Percentiles rank a stretch among this genome's conserved stretches.
These are phyloP conservation scores for Nidularia sp. DNA, from an alignment of 768 basidiomycete genomes.

Conservation along the genomic window DNA sequence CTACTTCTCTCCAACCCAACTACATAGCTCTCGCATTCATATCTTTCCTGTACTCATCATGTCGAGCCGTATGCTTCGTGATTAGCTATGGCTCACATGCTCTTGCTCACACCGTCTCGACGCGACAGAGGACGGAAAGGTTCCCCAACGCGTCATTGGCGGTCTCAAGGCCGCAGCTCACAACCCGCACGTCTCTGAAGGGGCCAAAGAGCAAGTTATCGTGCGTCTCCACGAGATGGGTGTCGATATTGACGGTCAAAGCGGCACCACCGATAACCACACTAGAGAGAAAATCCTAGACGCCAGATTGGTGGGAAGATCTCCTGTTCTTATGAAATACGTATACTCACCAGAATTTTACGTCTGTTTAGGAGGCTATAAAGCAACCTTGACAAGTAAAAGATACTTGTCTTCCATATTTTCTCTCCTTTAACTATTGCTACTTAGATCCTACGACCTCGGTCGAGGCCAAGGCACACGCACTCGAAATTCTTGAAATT, in stretches of 20 bases:
- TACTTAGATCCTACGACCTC: conserved; percentile 7
- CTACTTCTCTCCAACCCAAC: background rate
- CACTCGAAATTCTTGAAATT: conserved; percentile 4
- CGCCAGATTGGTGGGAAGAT: conserved; percentile 9
- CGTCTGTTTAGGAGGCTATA: conserved; percentile 18
- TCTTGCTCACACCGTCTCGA: background rate
- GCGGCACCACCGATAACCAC: background rate
- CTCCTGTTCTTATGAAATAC: background rate
- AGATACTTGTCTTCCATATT: background rate
- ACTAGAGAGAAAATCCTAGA: background rate
- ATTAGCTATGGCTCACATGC: background rate
- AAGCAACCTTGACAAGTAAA: conserved; percentile 23
- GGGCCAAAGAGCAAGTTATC: conserved; percentile 43
- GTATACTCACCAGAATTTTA: background rate
- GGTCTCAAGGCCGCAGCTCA: conserved; percentile 56
- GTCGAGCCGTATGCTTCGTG: background rate
- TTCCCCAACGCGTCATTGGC: conserved; percentile 27
- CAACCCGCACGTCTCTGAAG: conserved; percentile 51
- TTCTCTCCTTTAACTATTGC: background rate
- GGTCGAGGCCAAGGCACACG: conserved; percentile 8
- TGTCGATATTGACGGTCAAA: background rate
- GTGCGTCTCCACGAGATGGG: conserved; percentile 24
- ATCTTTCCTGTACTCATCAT: background rate
- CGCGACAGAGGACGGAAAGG: conserved; percentile 8
- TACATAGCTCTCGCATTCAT: background rate